Percentiles rank a stretch among this genome's conserved stretches.
phyloP scores from a whole-genome alignment of 2,329 filamentous ascomycete species.

The Mariannaea sp. region DNA sequence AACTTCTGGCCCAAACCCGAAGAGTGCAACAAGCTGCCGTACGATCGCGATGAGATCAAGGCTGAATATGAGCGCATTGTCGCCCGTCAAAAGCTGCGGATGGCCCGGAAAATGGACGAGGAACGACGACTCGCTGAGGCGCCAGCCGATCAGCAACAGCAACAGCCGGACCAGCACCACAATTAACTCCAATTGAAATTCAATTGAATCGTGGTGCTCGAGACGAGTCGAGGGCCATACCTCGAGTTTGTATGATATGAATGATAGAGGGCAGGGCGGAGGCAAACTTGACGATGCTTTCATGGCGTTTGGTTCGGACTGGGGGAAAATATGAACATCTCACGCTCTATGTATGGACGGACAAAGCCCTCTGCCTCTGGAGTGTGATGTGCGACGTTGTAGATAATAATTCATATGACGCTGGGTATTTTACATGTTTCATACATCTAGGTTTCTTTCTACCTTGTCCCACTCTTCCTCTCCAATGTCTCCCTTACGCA shows the following conservation, averaged over 20 bases:
- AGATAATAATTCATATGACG: constrained; percentile 24
- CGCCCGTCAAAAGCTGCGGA: constrained; percentile 70
- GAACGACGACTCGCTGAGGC: constrained; percentile 39
- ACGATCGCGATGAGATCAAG: constrained; percentile 80
- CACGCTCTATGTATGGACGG: constrained; percentile 20
- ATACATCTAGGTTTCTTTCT: constrained; percentile 58
- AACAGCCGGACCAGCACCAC: constrained; percentile 18
- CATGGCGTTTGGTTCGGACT: constrained; percentile 34
- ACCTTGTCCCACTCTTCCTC: constrained; percentile 61
- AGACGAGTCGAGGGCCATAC: constrained; percentile 8
- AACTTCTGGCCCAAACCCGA: constrained; percentile 92
- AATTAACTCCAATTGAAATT: constrained; percentile 24
- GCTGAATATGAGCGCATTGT: constrained; percentile 77
- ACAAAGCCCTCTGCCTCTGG: neutral
- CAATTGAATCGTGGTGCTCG: neutral
- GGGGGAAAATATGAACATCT: constrained; percentile 24
- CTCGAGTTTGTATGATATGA: constrained; percentile 31
- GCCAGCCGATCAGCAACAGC: constrained; percentile 33
- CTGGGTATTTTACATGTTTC: constrained; percentile 32
- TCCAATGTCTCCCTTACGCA: constrained; percentile 53
- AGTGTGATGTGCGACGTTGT: constrained; percentile 23
- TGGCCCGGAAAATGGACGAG: constrained; percentile 56
- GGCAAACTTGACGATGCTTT: constrained; percentile 26
- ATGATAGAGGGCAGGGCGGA: constrained; percentile 6
- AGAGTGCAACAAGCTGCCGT: constrained; percentile 76